phyloP scores from a whole-genome alignment of 768 basidiomycete species.

The Lactifluus subvellereus region DNA sequence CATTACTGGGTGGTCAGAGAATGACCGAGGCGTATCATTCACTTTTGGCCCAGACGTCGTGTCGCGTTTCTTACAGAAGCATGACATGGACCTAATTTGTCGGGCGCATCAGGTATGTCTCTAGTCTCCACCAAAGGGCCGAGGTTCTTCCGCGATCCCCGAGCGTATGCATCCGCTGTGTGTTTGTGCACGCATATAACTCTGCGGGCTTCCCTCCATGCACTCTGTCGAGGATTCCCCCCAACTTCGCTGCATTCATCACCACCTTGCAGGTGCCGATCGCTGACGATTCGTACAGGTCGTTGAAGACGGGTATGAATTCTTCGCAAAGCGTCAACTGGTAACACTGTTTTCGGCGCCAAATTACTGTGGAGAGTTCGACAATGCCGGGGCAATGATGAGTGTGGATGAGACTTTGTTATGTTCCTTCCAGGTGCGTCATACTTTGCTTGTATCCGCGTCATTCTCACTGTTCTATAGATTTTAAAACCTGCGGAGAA shows the following conservation, averaged over 20 bases:
- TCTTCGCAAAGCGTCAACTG: conserved; percentile 95
- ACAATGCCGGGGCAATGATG: conserved; percentile 99
- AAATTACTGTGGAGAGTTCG: conserved; percentile 94
- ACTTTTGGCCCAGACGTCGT: conserved; percentile 99
- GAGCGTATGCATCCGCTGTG: not conserved
- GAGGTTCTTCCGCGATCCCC: conserved; percentile 5
- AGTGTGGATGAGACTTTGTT: conserved; percentile 95
- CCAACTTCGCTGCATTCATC: not conserved
- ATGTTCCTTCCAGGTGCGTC: conserved; percentile 90
- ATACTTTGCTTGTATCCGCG: not conserved
- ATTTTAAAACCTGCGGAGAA: conserved; percentile 99
- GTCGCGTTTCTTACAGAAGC: conserved; percentile 96
- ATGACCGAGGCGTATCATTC: conserved; percentile 97
- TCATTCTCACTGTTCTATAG: conserved; percentile 37
- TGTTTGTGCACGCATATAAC: not conserved
- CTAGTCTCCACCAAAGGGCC: conserved; percentile 27
- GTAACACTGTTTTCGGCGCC: conserved; percentile 97
- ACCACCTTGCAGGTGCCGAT: not conserved
- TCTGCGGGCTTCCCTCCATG: not conserved
- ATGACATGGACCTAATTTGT: conserved; percentile 99
- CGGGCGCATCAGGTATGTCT: conserved; percentile 87
- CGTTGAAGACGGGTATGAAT: conserved; percentile 98
- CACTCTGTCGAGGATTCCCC: not conserved
- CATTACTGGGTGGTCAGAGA: conserved; percentile 99
- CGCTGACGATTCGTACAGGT: conserved; percentile 46